Conservation (phyloP, 257 asterid genomes). For the Nicotiana sylvestris region DNA sequence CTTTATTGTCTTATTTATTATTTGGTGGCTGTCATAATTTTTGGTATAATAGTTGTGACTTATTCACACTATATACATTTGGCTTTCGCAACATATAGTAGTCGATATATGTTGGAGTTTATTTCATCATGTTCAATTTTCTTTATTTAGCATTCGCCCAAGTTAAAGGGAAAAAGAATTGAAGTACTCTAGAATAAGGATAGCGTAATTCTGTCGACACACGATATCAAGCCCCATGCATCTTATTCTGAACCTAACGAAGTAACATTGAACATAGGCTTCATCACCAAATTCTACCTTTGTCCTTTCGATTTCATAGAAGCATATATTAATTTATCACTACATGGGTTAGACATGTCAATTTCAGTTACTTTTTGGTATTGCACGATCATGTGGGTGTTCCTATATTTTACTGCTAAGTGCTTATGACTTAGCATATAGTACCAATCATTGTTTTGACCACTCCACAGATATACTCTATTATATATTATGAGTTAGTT, state of each 20-base stretch:
- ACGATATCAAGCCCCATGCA: background rate
- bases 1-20: no score
- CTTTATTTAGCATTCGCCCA: background rate
- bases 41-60: no score
- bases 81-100: background rate
- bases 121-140: background rate
- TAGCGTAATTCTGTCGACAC: background rate
- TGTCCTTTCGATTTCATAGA: background rate
- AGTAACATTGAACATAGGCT: conserved; percentile 5
- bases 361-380: background rate
- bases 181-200: background rate
- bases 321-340: background rate
- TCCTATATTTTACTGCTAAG: background rate
- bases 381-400: background rate
- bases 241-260: background rate
- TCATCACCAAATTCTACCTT: background rate
- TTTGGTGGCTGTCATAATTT: no score
- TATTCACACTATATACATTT: no score
- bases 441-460: background rate
- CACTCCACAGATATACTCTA: background rate
- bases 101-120: background rate
- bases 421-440: background rate
- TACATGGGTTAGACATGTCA: background rate
- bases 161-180: background rate
- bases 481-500: background rate